These are phyloP conservation scores for Castanospermum australe DNA, from an alignment of 306 rosid genomes.

Conservation along the genomic window DNA sequence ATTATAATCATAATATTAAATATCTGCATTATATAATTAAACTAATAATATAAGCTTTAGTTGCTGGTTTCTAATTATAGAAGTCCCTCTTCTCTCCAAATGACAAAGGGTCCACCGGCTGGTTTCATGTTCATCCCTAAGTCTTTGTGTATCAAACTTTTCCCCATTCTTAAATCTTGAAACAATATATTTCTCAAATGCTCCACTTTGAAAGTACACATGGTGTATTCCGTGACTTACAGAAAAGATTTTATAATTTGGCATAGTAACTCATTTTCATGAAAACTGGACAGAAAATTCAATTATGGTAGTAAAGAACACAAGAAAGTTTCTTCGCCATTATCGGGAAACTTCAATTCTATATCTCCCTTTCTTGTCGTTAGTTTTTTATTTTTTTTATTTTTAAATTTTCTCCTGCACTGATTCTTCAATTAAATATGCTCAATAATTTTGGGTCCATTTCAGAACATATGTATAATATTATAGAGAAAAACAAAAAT, in stretches of 20 bases:
- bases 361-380: no score
- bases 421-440: neutral
- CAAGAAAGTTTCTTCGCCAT: neutral
- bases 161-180: no score
- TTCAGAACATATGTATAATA: neutral
- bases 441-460: conserved; percentile 25
- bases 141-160: no score
- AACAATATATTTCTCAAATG: neutral
- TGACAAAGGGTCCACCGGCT: no score
- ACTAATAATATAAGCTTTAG: neutral
- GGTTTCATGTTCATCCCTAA: no score
- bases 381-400: neutral
- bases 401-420: neutral
- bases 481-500: neutral
- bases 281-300: neutral
- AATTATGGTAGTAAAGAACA: neutral
- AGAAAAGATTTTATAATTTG: neutral
- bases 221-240: neutral
- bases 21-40: no score
- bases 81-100: neutral
- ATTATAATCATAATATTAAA: neutral
- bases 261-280: no score
- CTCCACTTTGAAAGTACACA: neutral
- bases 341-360: neutral
- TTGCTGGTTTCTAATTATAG: neutral